Evolutionary conservation across 2,329 filamentous ascomycete species (phyloP).

Genomic region (Colletotrichum filicis): DNA sequence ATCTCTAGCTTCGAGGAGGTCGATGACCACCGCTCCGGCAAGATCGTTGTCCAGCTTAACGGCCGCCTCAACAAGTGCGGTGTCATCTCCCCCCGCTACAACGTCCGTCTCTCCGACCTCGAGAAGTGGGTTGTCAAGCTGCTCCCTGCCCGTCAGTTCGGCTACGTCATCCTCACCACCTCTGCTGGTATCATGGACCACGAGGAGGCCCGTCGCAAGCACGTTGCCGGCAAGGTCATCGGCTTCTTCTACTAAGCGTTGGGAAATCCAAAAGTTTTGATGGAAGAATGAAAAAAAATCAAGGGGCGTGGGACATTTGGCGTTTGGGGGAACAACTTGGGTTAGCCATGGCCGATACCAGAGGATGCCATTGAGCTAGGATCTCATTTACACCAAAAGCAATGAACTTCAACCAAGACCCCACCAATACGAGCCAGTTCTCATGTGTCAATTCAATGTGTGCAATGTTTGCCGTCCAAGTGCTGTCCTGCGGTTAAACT

Average conservation of each 20-base stretch:
- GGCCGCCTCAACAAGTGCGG: constrained; percentile 99
- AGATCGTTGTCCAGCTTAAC: constrained; percentile 99
- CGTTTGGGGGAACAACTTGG: constrained; percentile 46
- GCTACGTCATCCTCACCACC: constrained; percentile 96
- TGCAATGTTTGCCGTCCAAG: neutral
- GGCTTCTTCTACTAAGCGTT: constrained; percentile 94
- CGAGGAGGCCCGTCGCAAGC: constrained; percentile 89
- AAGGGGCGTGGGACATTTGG: constrained; percentile 47
- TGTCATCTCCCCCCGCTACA: constrained; percentile 99
- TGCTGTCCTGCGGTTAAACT: neutral
- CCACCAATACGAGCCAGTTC: constrained; percentile 31
- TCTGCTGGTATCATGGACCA: constrained; percentile 92
- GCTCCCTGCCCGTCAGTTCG: constrained; percentile 99
- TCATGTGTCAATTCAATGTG: neutral
- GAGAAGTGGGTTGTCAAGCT: constrained; percentile 99
- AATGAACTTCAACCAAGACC: constrained; percentile 42
- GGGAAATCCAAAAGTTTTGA: constrained; percentile 25
- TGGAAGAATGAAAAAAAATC: constrained; percentile 38
- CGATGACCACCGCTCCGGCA: constrained; percentile 99
- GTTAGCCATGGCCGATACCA: constrained; percentile 50
- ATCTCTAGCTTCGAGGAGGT: constrained; percentile 99
- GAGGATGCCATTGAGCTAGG: constrained; percentile 43
- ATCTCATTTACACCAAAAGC: constrained; percentile 46
- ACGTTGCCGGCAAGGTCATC: constrained; percentile 99
- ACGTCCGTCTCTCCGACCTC: constrained; percentile 95